Conservation (phyloP, 83 land plant genomes). For the Thuja plicata region DNA sequence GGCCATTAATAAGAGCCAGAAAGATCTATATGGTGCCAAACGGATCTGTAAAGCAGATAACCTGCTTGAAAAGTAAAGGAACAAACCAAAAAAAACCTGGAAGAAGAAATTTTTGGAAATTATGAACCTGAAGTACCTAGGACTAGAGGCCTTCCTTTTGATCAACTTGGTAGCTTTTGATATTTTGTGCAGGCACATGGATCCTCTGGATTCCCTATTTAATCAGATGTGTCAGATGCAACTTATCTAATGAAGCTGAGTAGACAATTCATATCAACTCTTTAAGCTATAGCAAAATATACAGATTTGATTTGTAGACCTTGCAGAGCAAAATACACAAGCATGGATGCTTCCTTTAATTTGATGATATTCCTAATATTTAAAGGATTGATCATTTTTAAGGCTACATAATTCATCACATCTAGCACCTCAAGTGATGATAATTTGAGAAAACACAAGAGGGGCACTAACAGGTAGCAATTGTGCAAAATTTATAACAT, state of each 20-base stretch:
- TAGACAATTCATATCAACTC: background rate
- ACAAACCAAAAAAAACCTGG: no score
- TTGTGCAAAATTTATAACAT: background rate
- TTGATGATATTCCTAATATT: background rate
- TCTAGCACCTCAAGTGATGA: background rate
- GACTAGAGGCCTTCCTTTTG: background rate
- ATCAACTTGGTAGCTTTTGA: background rate
- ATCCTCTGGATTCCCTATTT: background rate
- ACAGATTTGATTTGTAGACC: background rate
- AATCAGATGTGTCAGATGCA: background rate
- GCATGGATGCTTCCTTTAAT: background rate
- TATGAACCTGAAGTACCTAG: background rate
- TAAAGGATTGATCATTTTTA: background rate
- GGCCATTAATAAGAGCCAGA: no score
- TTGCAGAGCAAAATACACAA: background rate
- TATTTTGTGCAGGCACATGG: background rate
- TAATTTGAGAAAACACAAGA: background rate
- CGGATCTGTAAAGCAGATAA: no score
- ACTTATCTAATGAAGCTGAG: background rate
- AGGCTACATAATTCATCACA: background rate
- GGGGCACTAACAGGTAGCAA: background rate
- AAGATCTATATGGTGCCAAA: no score
- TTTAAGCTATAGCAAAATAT: background rate
- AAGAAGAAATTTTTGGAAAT: no score
- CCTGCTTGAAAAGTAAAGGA: no score